Percentiles rank a stretch among this genome's conserved stretches.
Conservation (phyloP, 345 rosid genomes). For the Mercurialis annua region DNA sequence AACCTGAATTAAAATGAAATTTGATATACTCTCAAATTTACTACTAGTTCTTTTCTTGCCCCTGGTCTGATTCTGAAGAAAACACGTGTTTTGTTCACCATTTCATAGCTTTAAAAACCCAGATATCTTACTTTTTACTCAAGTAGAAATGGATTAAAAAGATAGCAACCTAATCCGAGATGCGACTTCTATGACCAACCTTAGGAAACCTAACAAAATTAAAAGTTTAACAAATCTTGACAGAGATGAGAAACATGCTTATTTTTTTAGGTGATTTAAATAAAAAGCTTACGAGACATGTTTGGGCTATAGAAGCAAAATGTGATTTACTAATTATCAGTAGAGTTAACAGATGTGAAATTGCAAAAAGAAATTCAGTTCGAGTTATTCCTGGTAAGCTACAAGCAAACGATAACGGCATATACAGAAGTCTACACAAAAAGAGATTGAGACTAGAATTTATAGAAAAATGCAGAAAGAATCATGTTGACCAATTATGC, state of each 20-base stretch:
- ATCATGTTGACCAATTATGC: neutral
- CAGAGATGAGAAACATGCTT: neutral
- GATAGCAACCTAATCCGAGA: neutral
- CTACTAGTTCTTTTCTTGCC: neutral
- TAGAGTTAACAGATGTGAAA: neutral
- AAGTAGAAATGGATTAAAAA: neutral
- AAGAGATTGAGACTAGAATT: neutral
- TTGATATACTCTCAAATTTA: neutral
- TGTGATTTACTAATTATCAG: neutral
- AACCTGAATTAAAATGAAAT: neutral
- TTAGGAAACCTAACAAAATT: neutral
- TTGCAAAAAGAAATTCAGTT: slow-evolving; percentile 2
- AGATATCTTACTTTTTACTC: neutral
- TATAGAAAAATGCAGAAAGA: neutral
- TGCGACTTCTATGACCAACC: neutral
- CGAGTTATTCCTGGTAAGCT: neutral
- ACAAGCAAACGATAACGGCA: neutral
- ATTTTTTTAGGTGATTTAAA: neutral
- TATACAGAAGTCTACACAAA: neutral
- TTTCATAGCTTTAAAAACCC: neutral
- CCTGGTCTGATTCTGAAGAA: neutral
- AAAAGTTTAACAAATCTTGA: neutral
- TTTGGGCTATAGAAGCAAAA: neutral
- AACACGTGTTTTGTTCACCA: neutral
- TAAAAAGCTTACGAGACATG: neutral